Conservation (phyloP, 257 asterid genomes). For the Gardenia jasminoides region DNA sequence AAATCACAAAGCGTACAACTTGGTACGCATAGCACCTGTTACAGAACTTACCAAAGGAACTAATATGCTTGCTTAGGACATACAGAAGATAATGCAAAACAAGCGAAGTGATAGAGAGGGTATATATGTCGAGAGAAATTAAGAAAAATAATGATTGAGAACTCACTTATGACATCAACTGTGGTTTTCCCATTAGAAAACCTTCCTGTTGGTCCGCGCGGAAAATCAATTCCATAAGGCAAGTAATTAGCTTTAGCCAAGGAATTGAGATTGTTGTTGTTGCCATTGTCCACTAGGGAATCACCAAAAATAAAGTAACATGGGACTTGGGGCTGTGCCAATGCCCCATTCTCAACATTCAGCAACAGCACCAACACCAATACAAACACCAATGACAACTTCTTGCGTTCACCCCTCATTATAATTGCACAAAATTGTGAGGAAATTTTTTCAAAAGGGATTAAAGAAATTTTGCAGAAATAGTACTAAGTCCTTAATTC, state of each 20-base stretch:
- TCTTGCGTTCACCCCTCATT: conserved; percentile 14
- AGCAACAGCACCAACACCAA: not conserved
- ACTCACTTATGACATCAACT: conserved; percentile 39
- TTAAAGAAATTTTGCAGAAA: not conserved
- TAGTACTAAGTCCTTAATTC: not conserved
- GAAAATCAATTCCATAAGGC: conserved; percentile 45
- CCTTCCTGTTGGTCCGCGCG: conserved; percentile 42
- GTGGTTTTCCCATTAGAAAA: conserved; percentile 43
- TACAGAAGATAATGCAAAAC: too few relatives aligned
- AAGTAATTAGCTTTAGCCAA: conserved; percentile 41
- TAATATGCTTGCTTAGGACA: too few relatives aligned
- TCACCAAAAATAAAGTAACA: conserved; percentile 44
- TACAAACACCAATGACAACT: not conserved
- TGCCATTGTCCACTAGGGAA: conserved; percentile 46
- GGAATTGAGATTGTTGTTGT: conserved; percentile 38
- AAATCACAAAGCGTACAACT: too few relatives aligned
- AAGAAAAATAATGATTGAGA: not conserved
- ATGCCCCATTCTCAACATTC: conserved; percentile 9
- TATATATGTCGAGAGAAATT: not conserved
- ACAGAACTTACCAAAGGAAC: too few relatives aligned
- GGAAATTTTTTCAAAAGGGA: not conserved
- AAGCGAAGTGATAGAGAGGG: not conserved
- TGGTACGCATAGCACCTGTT: too few relatives aligned
- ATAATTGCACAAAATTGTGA: not conserved
- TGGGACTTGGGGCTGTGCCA: conserved; percentile 40